Conservation (phyloP, 179 eudicot genomes). For the Vitellaria paradoxa region DNA sequence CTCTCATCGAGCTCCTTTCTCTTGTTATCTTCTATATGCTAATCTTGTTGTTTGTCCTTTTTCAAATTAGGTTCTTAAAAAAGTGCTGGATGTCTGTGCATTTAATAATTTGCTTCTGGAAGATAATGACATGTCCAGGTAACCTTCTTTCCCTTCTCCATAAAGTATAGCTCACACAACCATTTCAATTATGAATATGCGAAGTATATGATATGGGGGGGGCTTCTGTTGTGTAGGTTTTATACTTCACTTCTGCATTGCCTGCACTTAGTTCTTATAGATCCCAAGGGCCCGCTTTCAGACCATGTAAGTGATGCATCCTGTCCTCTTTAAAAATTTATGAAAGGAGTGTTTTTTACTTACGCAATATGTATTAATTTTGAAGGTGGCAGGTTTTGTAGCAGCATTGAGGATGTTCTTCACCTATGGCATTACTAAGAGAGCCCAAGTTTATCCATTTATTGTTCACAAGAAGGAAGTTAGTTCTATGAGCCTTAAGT, state of each 20-base stretch:
- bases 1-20: too few relatives aligned
- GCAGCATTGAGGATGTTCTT: conserved; percentile 71
- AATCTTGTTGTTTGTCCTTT: neutral
- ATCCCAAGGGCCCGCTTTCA: conserved; percentile 72
- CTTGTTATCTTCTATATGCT: too few relatives aligned
- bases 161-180: conserved; percentile 1
- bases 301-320: conserved; percentile 59
- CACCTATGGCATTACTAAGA: conserved; percentile 61
- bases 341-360: conserved; percentile 3
- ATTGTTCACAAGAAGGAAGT: conserved; percentile 31
- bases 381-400: conserved; percentile 84
- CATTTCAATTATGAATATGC: neutral
- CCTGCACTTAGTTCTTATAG: conserved; percentile 73
- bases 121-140: conserved; percentile 65
- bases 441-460: conserved; percentile 22
- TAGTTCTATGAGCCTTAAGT: conserved; percentile 26
- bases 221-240: conserved; percentile 50
- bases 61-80: conserved; percentile 62
- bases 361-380: conserved; percentile 11
- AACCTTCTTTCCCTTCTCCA: conserved; percentile 15
- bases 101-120: conserved; percentile 52
- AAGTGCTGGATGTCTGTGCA: conserved; percentile 65
- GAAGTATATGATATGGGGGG: conserved; percentile 12
- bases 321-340: neutral
- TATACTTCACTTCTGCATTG: conserved; percentile 73